Evolutionary conservation across 495 filamentous ascomycete genomes (phyloP), one percentile per base, ranked within the genome.

Genomic region (Massariosphaeria phaeospora): DNA sequence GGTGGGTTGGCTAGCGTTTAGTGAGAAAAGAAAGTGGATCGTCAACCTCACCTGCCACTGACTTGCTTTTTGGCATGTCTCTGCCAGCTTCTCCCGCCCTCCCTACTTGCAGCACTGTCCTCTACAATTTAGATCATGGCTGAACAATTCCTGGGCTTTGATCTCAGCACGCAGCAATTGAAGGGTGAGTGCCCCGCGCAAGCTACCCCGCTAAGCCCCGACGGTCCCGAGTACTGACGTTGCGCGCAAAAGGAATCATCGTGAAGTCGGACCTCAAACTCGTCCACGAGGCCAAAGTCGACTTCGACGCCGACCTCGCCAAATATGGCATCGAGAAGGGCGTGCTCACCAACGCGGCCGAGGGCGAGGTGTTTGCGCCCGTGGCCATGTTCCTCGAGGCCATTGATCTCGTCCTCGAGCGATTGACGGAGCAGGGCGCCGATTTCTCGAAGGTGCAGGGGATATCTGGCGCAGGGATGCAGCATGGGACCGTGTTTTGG

Each of bases 401-500:
- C 2, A 69, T 96, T 36, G 90, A 97, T 66, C 75, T 89, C 2
- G 88, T 96, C 3, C 75, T 97, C 20, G 69, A 79, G 10, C 81
- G 82, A 18, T 74, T 98, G 54, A 76, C 82, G 63, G 76, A 82
- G 38, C 76, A 82, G 52, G 84, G 85, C 0, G 78, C 91, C 31
- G 88, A 94, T 54, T 86, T 96, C 60, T 66, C 74, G 48, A 80
- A 81, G 20, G 83, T 98, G 23, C 79, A 77, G 59, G 93, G 91
- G 18, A 78, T 98, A 59, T 91, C 86, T 59, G 93, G 88, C 24
- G 91, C 91, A 11, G 91, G 93, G 49, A 91, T 96, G 75, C 93
- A 98, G 72, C 93, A 97, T 65, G 91, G 91, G 6, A 96, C 90
- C 66, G 88, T 98, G 3, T 88, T 94, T 73, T 97, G 93, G 91